Conservation (phyloP, 2,329 filamentous ascomycete species). For the Venturia asperata region DNA sequence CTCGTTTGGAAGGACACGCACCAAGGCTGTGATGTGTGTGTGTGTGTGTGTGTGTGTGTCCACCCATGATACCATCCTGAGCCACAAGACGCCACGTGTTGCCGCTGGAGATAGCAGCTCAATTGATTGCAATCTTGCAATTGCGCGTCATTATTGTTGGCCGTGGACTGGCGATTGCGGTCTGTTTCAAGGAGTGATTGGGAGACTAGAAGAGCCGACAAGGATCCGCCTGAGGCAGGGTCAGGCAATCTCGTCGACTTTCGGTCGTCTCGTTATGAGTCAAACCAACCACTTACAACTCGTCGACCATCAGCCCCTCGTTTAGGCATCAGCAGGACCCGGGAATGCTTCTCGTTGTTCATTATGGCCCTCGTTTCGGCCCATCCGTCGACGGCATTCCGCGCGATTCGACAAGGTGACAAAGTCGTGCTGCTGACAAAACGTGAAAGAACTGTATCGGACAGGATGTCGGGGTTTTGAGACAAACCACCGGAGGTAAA, state of each 20-base stretch:
- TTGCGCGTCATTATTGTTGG: background rate
- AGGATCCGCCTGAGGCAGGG: constrained; percentile 8
- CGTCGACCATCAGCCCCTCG: background rate
- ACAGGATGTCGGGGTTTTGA: background rate
- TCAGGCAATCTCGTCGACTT: background rate
- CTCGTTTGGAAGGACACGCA: background rate
- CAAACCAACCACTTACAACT: background rate
- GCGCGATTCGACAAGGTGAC: background rate
- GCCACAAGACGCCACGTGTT: constrained; percentile 7
- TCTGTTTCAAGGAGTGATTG: background rate
- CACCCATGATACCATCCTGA: constrained; percentile 8
- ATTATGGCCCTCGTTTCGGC: background rate
- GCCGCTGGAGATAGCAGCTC: background rate
- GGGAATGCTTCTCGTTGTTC: background rate
- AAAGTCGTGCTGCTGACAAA: constrained; percentile 4
- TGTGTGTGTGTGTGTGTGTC: background rate
- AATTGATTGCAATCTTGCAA: constrained; percentile 2
- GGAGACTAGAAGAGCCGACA: background rate
- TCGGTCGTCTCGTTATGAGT: background rate
- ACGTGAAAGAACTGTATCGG: background rate
- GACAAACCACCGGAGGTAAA: background rate
- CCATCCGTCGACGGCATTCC: background rate
- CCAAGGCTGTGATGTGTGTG: background rate
- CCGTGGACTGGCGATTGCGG: background rate
- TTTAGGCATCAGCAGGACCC: background rate